A percentile compares a stretch with the other conserved stretches of the same genome.
Evolutionary conservation across 1,139 yeast genomes (phyloP).

Genomic region (Keqinozyma sinolaborantium): DNA sequence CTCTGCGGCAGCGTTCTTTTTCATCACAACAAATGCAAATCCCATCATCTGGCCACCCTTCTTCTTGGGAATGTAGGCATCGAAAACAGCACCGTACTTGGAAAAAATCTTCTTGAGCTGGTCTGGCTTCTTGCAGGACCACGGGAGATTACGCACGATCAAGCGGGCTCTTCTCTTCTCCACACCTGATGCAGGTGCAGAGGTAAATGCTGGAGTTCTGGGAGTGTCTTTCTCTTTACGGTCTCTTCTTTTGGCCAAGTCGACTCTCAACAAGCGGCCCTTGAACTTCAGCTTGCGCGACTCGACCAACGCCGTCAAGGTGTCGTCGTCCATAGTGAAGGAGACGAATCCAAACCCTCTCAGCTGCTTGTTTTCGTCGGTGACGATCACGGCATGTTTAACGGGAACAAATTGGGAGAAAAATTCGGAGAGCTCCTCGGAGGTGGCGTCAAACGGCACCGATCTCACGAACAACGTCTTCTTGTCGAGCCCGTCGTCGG

Average conservation of each 20-base stretch:
- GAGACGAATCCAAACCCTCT: slow-evolving; percentile 97
- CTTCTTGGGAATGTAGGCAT: slow-evolving; percentile 86
- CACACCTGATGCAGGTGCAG: slow-evolving; percentile 30
- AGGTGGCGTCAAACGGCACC: slow-evolving; percentile 75
- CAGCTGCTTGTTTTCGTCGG: slow-evolving; percentile 68
- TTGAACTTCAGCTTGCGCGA: slow-evolving; percentile 67
- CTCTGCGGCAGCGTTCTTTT: slow-evolving; percentile 72
- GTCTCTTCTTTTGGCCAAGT: slow-evolving; percentile 88
- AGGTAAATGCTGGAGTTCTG: no score
- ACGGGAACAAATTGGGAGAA: slow-evolving; percentile 94
- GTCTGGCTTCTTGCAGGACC: slow-evolving; percentile 85
- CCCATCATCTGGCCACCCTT: slow-evolving; percentile 90
- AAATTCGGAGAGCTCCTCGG: slow-evolving; percentile 75
- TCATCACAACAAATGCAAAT: slow-evolving; percentile 93
- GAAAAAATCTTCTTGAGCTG: slow-evolving; percentile 66
- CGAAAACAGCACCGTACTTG: slow-evolving; percentile 82
- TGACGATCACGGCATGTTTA: slow-evolving; percentile 90
- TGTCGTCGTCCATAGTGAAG: slow-evolving; percentile 82
- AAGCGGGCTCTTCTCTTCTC: slow-evolving; percentile 78
- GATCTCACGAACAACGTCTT: slow-evolving; percentile 81
- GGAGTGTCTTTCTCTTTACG: slow-evolving; percentile 46
- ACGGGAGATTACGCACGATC: slow-evolving; percentile 88
- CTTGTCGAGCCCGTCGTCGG: slow-evolving; percentile 45
- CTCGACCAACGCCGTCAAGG: slow-evolving; percentile 67
- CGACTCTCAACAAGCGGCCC: slow-evolving; percentile 68